These are phyloP conservation scores for Neurospora sp. DNA, from an alignment of 495 filamentous ascomycete genomes.

Conservation along the genomic window DNA sequence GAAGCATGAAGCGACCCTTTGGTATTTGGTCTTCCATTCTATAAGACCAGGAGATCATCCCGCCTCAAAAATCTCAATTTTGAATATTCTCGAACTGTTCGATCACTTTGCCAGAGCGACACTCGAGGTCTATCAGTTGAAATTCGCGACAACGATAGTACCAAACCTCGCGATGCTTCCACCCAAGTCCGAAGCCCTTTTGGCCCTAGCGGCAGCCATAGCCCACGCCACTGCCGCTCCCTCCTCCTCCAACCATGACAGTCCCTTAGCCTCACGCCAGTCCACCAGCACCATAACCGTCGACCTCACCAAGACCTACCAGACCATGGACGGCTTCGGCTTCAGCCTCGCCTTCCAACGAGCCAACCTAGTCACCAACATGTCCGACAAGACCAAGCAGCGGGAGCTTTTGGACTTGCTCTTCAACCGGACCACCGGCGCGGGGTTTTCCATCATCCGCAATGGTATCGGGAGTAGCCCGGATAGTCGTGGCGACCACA, in stretches of 20 bases:
- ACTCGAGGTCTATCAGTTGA: not conserved
- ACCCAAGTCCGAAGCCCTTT: constrained; percentile 3
- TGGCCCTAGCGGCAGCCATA: constrained; percentile 6
- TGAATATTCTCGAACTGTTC: not conserved
- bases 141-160: not conserved
- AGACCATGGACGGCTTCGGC: constrained; percentile 44
- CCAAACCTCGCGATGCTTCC: not conserved
- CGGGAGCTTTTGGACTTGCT: constrained; percentile 38
- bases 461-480: constrained; percentile 45
- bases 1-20: not conserved
- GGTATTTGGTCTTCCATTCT: not conserved
- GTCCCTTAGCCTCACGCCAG: constrained; percentile 17
- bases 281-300: constrained; percentile 30
- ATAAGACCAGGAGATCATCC: not conserved
- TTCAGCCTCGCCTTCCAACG: constrained; percentile 45
- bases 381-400: constrained; percentile 35
- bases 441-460: constrained; percentile 45
- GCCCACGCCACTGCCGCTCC: not conserved
- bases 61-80: not conserved
- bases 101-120: not conserved
- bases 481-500: constrained; percentile 33
- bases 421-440: constrained; percentile 40
- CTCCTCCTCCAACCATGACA: not conserved
- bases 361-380: constrained; percentile 41
- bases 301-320: constrained; percentile 31